Conservation (phyloP, 352 stramenopile species). For the Phytophthora cryptogea region DNA sequence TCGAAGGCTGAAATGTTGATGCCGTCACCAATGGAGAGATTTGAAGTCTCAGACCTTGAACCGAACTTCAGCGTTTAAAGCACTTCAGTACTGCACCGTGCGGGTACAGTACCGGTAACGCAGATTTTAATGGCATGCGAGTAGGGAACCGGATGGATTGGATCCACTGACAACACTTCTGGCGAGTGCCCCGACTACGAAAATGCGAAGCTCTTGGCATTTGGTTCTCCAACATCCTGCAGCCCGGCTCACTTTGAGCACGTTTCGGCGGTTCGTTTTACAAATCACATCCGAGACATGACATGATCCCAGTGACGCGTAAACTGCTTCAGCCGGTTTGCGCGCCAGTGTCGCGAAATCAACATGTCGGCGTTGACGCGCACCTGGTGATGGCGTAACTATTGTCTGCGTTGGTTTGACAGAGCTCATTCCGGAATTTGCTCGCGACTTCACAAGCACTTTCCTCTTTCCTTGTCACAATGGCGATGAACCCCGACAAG, state of each 20-base stretch:
- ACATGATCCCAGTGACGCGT: constrained; percentile 1
- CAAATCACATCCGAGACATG: no score
- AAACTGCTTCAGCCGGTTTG: constrained; percentile 16
- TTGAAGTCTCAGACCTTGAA: background rate
- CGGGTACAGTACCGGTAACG: no score
- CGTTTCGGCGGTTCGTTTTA: no score
- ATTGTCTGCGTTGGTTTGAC: background rate
- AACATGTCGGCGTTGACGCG: constrained; percentile 18
- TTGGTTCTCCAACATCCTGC: background rate
- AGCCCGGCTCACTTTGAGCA: background rate
- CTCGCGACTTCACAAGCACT: constrained; percentile 16
- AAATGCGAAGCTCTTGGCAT: background rate
- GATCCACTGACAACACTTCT: background rate
- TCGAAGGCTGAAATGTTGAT: constrained; percentile 18
- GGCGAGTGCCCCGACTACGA: background rate
- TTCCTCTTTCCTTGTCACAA: constrained; percentile 2
- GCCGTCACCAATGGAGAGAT: background rate
- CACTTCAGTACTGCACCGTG: background rate
- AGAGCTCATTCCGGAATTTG: constrained; percentile 31
- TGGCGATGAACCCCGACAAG: constrained; percentile 7
- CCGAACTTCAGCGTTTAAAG: background rate
- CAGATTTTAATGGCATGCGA: background rate
- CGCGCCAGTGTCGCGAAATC: constrained; percentile 27
- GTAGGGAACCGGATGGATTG: background rate
- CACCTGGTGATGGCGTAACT: constrained; percentile 5